Evolutionary conservation across 345 rosid species (phyloP).

Genomic region (Dimocarpus longan): DNA sequence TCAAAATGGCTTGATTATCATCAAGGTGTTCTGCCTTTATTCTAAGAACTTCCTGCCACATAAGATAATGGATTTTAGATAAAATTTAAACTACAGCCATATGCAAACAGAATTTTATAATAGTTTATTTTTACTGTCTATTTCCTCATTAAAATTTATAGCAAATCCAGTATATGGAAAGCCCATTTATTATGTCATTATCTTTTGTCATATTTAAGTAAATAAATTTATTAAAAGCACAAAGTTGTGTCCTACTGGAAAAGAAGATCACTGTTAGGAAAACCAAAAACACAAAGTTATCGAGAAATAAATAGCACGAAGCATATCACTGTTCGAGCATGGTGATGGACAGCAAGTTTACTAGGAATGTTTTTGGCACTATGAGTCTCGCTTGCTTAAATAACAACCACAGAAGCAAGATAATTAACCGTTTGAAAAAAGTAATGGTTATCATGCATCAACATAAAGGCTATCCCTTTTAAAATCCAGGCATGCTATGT

Average conservation of each 20-base stretch:
- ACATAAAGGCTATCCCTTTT: neutral
- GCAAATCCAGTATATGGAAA: neutral
- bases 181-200: neutral
- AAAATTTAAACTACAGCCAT: constrained; percentile 6
- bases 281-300: neutral
- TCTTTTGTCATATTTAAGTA: neutral
- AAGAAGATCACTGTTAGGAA: neutral
- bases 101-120: constrained; percentile 8
- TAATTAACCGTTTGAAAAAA: neutral
- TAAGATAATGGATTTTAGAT: constrained; percentile 19
- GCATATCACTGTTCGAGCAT: neutral
- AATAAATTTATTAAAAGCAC: neutral
- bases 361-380: neutral
- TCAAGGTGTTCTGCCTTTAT: constrained; percentile 85
- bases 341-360: constrained; percentile 3
- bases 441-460: neutral
- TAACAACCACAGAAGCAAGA: neutral
- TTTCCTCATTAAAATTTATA: neutral
- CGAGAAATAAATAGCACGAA: neutral
- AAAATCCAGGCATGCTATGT: neutral
- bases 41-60: constrained; percentile 77
- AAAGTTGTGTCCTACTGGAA: neutral
- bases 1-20: constrained; percentile 74
- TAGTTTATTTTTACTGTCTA: neutral
- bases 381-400: neutral